These are phyloP conservation scores for Chlorella variabilis DNA, from an alignment of 163 green algal genomes.

Conservation along the genomic window DNA sequence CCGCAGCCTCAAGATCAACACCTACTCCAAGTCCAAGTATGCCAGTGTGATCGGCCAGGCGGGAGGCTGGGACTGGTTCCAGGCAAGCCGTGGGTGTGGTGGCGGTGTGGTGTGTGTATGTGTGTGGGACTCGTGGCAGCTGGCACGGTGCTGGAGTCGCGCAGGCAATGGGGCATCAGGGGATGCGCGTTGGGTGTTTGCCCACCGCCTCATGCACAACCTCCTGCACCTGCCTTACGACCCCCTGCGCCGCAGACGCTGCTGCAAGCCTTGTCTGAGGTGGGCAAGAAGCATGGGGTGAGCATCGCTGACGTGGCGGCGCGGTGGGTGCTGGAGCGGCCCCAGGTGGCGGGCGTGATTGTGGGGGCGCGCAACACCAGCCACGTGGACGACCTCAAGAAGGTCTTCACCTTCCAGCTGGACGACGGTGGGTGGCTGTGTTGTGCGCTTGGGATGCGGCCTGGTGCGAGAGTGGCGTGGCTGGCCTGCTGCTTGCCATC, in stretches of 20 bases:
- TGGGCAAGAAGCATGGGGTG: constrained; percentile 68
- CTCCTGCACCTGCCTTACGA: not conserved
- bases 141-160: too few species aligned
- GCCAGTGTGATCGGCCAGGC: constrained; percentile 63
- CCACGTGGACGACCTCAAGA: constrained; percentile 72
- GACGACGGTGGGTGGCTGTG: constrained; percentile 37
- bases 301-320: constrained; percentile 79
- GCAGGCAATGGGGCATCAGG: too few species aligned
- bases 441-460: not conserved
- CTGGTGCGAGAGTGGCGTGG: too few species aligned
- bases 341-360: constrained; percentile 57
- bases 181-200: too few species aligned
- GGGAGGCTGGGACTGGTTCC: constrained; percentile 81
- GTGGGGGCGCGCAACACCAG: constrained; percentile 74
- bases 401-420: constrained; percentile 73
- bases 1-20: constrained; percentile 30
- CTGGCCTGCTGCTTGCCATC: not conserved
- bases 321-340: constrained; percentile 83
- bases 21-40: constrained; percentile 76
- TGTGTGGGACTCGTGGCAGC: too few species aligned
- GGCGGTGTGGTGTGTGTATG: too few species aligned
- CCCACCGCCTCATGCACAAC: not conserved
- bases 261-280: constrained; percentile 51
- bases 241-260: constrained; percentile 14
- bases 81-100: constrained; percentile 34